phyloP scores from a whole-genome alignment of 2,329 filamentous ascomycete species.

The Neoascochyta sp. region DNA sequence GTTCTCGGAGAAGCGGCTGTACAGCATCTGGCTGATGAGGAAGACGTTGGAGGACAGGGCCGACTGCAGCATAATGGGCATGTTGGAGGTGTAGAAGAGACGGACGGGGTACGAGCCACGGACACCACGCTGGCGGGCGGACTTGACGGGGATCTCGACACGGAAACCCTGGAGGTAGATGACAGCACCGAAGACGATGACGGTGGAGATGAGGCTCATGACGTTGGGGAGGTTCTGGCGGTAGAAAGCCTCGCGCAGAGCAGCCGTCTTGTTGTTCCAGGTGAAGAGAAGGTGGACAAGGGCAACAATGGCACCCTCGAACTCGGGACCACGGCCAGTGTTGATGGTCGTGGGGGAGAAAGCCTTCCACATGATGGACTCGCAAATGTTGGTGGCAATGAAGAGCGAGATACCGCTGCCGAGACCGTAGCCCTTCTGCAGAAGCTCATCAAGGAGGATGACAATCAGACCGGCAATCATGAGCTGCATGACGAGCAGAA shows the following conservation, averaged over 20 bases:
- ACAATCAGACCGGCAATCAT: slow-evolving; percentile 97
- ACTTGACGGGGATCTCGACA: slow-evolving; percentile 99
- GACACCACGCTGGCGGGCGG: slow-evolving; percentile 95
- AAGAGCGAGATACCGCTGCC: slow-evolving; percentile 98
- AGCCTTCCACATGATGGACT: slow-evolving; percentile 99
- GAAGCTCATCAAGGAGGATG: slow-evolving; percentile 96
- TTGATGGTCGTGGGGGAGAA: slow-evolving; percentile 99
- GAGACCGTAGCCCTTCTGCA: slow-evolving; percentile 98
- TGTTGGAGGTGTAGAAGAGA: slow-evolving; percentile 99
- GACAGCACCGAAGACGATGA: slow-evolving; percentile 90
- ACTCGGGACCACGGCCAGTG: slow-evolving; percentile 97
- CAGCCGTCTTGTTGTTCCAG: slow-evolving; percentile 98
- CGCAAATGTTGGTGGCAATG: slow-evolving; percentile 99
- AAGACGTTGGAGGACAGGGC: slow-evolving; percentile 98
- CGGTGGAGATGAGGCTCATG: slow-evolving; percentile 94
- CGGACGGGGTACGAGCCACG: slow-evolving; percentile 97
- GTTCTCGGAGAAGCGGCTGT: slow-evolving; percentile 98
- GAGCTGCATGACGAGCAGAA: slow-evolving; percentile 95
- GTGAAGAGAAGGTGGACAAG: slow-evolving; percentile 97
- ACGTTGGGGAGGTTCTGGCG: slow-evolving; percentile 99
- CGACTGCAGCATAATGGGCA: slow-evolving; percentile 99
- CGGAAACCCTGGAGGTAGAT: slow-evolving; percentile 99
- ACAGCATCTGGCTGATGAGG: slow-evolving; percentile 98
- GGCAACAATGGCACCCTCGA: slow-evolving; percentile 96
- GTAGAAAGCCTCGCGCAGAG: slow-evolving; percentile 98